Conservation (phyloP, 371 early-diverging fungal genomes). For the Rhizopus sp. region DNA sequence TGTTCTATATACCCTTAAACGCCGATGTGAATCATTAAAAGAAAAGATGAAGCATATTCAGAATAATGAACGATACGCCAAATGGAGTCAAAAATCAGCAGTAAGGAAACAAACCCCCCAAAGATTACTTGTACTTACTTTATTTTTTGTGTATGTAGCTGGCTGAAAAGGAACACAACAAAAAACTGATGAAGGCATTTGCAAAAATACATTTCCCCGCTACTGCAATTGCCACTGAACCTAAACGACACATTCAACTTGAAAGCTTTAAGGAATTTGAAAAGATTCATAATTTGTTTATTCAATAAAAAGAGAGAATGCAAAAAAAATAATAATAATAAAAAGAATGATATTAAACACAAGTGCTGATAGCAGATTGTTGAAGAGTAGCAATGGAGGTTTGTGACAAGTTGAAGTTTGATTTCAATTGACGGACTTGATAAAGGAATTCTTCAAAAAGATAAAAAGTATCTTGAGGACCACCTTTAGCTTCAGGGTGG, state of each 20-base stretch:
- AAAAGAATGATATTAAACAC: conserved; percentile 17
- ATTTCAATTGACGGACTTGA: conserved; percentile 21
- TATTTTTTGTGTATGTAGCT: background rate
- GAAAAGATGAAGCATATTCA: conserved; percentile 39
- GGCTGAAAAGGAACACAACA: background rate
- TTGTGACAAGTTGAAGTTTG: conserved; percentile 1
- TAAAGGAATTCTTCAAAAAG: conserved; percentile 73
- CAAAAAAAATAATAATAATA: background rate
- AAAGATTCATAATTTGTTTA: conserved; percentile 33
- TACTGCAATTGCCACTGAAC: background rate
- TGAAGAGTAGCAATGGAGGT: conserved; percentile 12
- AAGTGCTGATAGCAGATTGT: conserved; percentile 23
- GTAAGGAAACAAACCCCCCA: background rate
- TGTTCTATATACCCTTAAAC: conserved; percentile 61
- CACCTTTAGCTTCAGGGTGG: conserved; percentile 96
- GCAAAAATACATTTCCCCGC: conserved; percentile 39
- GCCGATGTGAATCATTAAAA: conserved; percentile 58
- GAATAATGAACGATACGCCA: conserved; percentile 4
- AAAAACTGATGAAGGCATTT: conserved; percentile 14
- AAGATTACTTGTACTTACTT: conserved; percentile 1
- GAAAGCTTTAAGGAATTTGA: conserved; percentile 35
- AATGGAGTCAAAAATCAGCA: background rate
- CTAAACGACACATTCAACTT: conserved; percentile 25
- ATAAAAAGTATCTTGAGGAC: conserved; percentile 90
- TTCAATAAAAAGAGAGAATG: conserved; percentile 16